A percentile compares a stretch with the other conserved stretches of the same genome.
Conservation (phyloP, 306 rosid species). For the Calophaca sinica region DNA sequence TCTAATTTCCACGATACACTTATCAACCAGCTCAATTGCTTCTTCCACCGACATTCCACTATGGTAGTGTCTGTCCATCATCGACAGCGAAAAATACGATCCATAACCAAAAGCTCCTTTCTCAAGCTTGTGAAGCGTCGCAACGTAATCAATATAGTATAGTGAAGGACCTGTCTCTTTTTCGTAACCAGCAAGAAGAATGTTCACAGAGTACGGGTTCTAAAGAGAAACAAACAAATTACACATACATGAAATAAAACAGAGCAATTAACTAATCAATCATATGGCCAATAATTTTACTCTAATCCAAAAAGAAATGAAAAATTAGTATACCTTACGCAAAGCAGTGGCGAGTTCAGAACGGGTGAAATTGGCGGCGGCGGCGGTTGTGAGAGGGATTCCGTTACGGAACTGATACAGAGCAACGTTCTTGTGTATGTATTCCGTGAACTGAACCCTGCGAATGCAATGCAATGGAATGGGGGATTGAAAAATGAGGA, state of each 20-base stretch:
- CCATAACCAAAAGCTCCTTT: constrained; percentile 98
- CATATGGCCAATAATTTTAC: too few relatives aligned
- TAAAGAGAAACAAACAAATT: constrained; percentile 45
- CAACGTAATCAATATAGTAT: constrained; percentile 87
- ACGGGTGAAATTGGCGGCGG: constrained; percentile 84
- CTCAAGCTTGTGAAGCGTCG: constrained; percentile 96
- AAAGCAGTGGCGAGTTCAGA: constrained; percentile 86
- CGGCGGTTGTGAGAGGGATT: constrained; percentile 78
- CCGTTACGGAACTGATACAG: constrained; percentile 82
- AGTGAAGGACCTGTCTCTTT: constrained; percentile 87
- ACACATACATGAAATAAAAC: too few relatives aligned
- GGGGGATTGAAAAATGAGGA: background rate
- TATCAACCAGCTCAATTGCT: constrained; percentile 80
- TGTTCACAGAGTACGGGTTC: constrained; percentile 91
- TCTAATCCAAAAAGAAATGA: background rate
- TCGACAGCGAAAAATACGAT: constrained; percentile 82
- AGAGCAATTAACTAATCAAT: too few relatives aligned
- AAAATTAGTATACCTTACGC: constrained; percentile 60
- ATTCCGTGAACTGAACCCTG: constrained; percentile 85
- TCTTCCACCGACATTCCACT: constrained; percentile 84
- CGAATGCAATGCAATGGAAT: background rate
- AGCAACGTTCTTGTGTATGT: constrained; percentile 50
- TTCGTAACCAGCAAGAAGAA: constrained; percentile 91
- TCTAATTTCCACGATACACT: constrained; percentile 78
- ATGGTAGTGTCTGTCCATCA: constrained; percentile 95